Percentiles rank a stretch among this genome's conserved stretches.
These are phyloP conservation scores for Stephanodiscus minutulus DNA, from an alignment of 108 stramenopile species.

Conservation along the genomic window DNA sequence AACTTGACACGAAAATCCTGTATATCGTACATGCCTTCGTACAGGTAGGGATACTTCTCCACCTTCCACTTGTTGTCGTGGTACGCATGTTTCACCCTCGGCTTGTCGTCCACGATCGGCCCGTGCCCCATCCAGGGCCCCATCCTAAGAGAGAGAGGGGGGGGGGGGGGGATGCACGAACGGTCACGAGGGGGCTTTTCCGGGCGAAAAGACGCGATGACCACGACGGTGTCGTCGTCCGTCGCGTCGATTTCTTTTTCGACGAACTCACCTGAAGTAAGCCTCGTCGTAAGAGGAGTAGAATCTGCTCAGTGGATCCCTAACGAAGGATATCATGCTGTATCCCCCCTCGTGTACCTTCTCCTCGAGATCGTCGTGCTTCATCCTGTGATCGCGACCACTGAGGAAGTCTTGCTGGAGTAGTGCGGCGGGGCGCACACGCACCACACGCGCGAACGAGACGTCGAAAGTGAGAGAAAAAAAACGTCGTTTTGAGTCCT, in stretches of 20 bases:
- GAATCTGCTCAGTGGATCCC: constrained; percentile 46
- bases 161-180: background rate
- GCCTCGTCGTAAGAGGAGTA: constrained; percentile 49
- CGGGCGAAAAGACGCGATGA: too few relatives aligned
- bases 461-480: too few relatives aligned
- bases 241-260: too few relatives aligned
- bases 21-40: constrained; percentile 23
- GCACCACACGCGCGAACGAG: too few relatives aligned
- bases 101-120: constrained; percentile 21
- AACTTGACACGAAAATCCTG: constrained; percentile 29
- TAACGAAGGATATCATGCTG: constrained; percentile 34
- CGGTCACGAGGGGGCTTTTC: background rate
- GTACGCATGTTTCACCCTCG: constrained; percentile 16
- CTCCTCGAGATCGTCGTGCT: constrained; percentile 9
- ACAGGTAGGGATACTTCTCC: constrained; percentile 45
- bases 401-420: constrained; percentile 26
- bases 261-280: constrained; percentile 25
- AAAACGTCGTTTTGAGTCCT: too few relatives aligned
- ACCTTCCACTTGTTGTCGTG: constrained; percentile 26
- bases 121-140: constrained; percentile 42
- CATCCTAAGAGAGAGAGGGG: background rate
- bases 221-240: too few relatives aligned
- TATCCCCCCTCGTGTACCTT: constrained; percentile 19
- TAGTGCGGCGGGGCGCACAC: too few relatives aligned
- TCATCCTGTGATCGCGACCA: constrained; percentile 25